Evolutionary conservation across 805 yeast species (phyloP).

Genomic region (Gaillardinia entomophila): DNA sequence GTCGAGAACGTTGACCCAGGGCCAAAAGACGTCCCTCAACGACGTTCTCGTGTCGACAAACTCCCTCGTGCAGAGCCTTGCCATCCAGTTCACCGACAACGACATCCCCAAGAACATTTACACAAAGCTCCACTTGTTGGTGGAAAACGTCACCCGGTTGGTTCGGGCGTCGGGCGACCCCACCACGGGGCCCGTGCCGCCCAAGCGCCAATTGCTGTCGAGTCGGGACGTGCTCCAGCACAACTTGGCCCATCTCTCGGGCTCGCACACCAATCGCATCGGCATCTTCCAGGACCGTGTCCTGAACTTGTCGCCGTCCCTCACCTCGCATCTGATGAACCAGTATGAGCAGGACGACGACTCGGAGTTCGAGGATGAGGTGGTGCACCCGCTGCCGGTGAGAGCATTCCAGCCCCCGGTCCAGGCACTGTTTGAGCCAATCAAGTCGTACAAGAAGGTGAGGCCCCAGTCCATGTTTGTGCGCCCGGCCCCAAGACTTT

Average conservation of each 20-base stretch:
- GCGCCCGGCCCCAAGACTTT: no score
- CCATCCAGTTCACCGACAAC: slow-evolving; percentile 4
- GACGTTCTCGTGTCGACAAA: slow-evolving; percentile 5
- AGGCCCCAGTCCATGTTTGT: no score
- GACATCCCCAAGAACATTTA: slow-evolving; percentile 4
- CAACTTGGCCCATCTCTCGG: not conserved
- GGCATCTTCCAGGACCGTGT: slow-evolving; percentile 7
- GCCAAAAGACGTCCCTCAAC: slow-evolving; percentile 6
- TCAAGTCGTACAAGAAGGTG: no score
- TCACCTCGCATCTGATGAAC: slow-evolving; percentile 5
- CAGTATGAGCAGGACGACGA: slow-evolving; percentile 4
- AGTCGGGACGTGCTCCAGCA: not conserved
- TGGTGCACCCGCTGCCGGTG: not conserved
- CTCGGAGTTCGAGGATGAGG: slow-evolving; percentile 11
- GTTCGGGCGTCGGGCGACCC: not conserved
- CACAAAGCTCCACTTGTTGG: slow-evolving; percentile 4
- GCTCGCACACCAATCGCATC: slow-evolving; percentile 1
- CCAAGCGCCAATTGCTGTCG: not conserved
- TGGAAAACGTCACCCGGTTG: slow-evolving; percentile 1
- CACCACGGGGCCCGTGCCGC: not conserved
- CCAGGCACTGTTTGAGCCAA: no score
- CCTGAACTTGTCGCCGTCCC: slow-evolving; percentile 8
- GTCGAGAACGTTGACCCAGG: not conserved
- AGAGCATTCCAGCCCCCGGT: not conserved
- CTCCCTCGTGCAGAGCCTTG: slow-evolving; percentile 7